Conservation (phyloP, 164 flowering plant species). For the Aristolochia californica region DNA sequence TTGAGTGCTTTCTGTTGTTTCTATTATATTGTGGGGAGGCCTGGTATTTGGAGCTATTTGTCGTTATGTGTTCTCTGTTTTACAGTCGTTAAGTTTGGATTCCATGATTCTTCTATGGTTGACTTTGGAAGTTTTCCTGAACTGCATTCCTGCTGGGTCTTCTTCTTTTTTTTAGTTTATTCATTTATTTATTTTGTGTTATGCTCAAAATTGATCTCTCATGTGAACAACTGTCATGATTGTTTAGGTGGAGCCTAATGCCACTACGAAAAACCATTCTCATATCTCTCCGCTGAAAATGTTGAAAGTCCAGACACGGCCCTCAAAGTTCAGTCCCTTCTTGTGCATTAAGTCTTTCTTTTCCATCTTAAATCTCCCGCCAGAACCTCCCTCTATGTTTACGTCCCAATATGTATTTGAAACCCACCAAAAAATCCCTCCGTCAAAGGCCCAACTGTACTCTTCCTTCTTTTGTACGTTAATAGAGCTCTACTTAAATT, state of each 20-base stretch:
- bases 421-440: slow-evolving; percentile 3
- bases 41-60: too few species aligned
- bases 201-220: not conserved
- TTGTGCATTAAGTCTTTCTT: not conserved
- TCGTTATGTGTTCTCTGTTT: too few species aligned
- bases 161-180: not conserved
- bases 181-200: not conserved
- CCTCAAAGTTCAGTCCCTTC: too few species aligned
- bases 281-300: too few species aligned
- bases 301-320: too few species aligned
- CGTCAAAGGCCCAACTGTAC: slow-evolving; percentile 8
- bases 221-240: not conserved
- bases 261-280: too few species aligned
- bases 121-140: too few species aligned
- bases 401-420: not conserved
- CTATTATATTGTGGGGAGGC: too few species aligned
- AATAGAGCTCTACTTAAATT: slow-evolving; percentile 42
- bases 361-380: slow-evolving; percentile 1
- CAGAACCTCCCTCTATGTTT: not conserved
- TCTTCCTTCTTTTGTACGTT: slow-evolving; percentile 52
- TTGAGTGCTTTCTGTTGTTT: too few species aligned
- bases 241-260: too few species aligned
- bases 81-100: too few species aligned
- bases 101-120: too few species aligned
- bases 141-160: not conserved